These are phyloP conservation scores for Talaromyces sp. DNA, from an alignment of 2,329 filamentous ascomycete genomes.

Conservation along the genomic window DNA sequence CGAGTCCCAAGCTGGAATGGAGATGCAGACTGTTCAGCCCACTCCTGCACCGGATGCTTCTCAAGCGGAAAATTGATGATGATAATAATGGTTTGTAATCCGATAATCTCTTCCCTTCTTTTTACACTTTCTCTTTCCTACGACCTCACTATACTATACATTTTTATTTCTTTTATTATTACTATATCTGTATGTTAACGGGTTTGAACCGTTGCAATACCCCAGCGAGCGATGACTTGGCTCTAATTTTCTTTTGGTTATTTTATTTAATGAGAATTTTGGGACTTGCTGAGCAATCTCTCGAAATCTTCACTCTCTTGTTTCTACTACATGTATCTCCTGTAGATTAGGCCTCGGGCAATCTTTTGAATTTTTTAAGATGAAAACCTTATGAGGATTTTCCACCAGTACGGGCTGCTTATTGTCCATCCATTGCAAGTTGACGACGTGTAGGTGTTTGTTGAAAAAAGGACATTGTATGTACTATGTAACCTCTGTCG, in stretches of 20 bases:
- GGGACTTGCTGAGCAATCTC: not conserved
- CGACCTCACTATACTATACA: constrained; percentile 2
- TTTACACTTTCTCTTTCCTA: constrained; percentile 3
- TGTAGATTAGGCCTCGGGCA: not conserved
- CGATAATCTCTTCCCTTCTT: constrained; percentile 15
- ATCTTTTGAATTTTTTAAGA: not conserved
- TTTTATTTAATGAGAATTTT: not conserved
- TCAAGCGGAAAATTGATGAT: constrained; percentile 3
- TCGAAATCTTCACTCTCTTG: not conserved
- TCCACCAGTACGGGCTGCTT: not conserved
- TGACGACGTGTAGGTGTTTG: not conserved
- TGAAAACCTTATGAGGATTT: not conserved
- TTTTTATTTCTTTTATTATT: not conserved
- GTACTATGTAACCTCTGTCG: not conserved
- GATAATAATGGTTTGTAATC: constrained; percentile 1
- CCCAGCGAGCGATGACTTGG: not conserved
- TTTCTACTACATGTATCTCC: not conserved
- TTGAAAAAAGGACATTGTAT: not conserved
- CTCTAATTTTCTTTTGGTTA: not conserved
- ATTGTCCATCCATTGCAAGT: not conserved
- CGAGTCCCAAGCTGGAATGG: constrained; percentile 55
- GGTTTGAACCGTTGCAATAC: not conserved
- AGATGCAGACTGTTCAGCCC: constrained; percentile 62
- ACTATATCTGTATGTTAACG: not conserved
- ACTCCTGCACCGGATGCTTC: constrained; percentile 5